A percentile compares a stretch with the other conserved stretches of the same genome.
Evolutionary conservation across 495 filamentous ascomycete species (phyloP).

Genomic region (Penicillium silybi): DNA sequence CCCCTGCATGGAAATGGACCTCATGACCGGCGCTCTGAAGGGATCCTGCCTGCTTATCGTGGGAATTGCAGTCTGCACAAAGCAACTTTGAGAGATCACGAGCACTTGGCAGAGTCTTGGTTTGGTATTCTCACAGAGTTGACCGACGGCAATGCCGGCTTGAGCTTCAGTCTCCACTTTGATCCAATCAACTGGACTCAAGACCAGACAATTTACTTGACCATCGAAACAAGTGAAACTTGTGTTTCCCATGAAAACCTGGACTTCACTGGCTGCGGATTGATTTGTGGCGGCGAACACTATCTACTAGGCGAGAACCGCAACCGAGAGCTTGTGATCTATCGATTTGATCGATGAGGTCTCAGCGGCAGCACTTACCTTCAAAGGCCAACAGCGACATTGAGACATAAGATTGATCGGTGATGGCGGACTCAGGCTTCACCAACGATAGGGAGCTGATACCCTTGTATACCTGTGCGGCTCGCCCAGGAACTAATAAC

Average conservation of each 20-base stretch:
- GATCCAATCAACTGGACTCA: conserved; percentile 15
- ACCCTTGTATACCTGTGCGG: no score
- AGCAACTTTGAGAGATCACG: not conserved
- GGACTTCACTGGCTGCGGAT: conserved; percentile 52
- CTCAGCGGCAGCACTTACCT: not conserved
- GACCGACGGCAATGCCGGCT: conserved; percentile 47
- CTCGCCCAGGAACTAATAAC: not conserved
- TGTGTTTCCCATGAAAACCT: conserved; percentile 41
- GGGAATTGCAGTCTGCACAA: conserved; percentile 28
- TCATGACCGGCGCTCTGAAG: conserved; percentile 8
- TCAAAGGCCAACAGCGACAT: not conserved
- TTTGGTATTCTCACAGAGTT: conserved; percentile 51
- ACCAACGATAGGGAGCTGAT: not conserved
- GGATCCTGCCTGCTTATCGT: conserved; percentile 39
- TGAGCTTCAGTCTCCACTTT: conserved; percentile 54
- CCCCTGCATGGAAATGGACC: conserved; percentile 53
- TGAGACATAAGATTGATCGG: not conserved
- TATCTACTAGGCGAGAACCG: conserved; percentile 60
- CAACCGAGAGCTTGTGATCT: conserved; percentile 48
- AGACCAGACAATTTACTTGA: conserved; percentile 21
- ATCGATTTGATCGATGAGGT: conserved; percentile 45
- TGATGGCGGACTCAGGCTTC: not conserved
- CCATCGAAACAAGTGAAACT: conserved; percentile 33
- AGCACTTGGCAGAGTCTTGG: conserved; percentile 14
- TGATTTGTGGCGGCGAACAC: conserved; percentile 58